Conservation (phyloP, 169 alveolate species). For the Ichthyophthirius multifiliis region DNA sequence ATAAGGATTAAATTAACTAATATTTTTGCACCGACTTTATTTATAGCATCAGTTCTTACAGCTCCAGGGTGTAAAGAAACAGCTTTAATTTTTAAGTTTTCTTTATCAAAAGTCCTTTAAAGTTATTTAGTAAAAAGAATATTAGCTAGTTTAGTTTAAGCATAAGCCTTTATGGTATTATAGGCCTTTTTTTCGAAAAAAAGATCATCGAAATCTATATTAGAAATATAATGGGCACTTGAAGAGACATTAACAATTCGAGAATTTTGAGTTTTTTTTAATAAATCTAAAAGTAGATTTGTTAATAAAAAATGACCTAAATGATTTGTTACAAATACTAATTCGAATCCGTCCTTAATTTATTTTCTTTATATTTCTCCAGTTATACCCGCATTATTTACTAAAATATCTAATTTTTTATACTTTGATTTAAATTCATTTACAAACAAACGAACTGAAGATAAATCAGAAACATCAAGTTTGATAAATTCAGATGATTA, state of each 20-base stretch:
- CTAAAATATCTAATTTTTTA: constrained; percentile 59
- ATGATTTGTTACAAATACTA: constrained; percentile 56
- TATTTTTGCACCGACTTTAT: background rate
- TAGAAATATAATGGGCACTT: constrained; percentile 36
- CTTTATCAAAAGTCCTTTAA: constrained; percentile 16
- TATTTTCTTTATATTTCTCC: constrained; percentile 31
- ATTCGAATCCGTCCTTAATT: constrained; percentile 45
- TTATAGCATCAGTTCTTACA: constrained; percentile 48
- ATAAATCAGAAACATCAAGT: constrained; percentile 49
- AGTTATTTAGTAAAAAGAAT: constrained; percentile 42
- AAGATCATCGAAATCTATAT: constrained; percentile 11
- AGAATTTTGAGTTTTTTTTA: constrained; percentile 22
- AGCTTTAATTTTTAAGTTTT: constrained; percentile 20
- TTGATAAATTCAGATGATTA: constrained; percentile 28
- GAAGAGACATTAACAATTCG: constrained; percentile 61
- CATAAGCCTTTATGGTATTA: constrained; percentile 27
- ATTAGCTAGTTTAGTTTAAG: constrained; percentile 42
- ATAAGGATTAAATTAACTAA: background rate
- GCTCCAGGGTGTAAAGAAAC: constrained; percentile 63
- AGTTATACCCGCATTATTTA: constrained; percentile 81
- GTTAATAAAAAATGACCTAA: constrained; percentile 71
- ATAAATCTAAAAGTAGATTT: constrained; percentile 24
- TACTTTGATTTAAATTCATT: constrained; percentile 12
- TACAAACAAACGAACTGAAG: constrained; percentile 45
- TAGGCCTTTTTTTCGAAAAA: constrained; percentile 18